Conservation (phyloP, 2,329 filamentous ascomycete genomes). For the Penicillium nordicum region DNA sequence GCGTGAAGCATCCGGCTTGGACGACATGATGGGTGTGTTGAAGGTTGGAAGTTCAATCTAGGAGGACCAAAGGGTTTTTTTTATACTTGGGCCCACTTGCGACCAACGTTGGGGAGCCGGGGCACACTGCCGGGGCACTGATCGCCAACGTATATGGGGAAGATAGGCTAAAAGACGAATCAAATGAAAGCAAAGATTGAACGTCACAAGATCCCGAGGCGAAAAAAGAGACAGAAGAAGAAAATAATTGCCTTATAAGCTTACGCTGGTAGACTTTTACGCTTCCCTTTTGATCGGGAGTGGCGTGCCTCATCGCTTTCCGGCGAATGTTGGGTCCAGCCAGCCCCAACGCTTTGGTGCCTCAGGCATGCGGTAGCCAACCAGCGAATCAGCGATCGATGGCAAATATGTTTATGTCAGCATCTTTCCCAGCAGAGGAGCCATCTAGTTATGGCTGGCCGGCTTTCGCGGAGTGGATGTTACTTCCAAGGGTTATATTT, state of each 20-base stretch:
- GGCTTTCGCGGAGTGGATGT: not conserved
- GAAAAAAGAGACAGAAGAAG: not conserved
- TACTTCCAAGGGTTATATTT: not conserved
- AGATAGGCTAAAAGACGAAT: conserved; percentile 15
- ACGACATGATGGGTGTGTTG: conserved; percentile 33
- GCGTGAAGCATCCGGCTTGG: conserved; percentile 34
- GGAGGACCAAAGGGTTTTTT: conserved; percentile 17
- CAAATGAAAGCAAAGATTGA: conserved; percentile 9
- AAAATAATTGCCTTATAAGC: conserved; percentile 2
- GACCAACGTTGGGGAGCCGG: conserved; percentile 25
- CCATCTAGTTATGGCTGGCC: not conserved
- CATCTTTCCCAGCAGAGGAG: not conserved
- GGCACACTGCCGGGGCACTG: conserved; percentile 18
- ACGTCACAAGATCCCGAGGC: conserved; percentile 32
- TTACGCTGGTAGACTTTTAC: conserved; percentile 5
- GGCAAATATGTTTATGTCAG: conserved; percentile 1
- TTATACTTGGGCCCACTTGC: conserved; percentile 25
- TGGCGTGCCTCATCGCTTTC: conserved; percentile 15
- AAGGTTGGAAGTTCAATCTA: conserved; percentile 7
- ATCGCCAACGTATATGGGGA: conserved; percentile 25
- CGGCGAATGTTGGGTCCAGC: conserved; percentile 28
- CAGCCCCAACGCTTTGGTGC: conserved; percentile 32
- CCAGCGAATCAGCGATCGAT: not conserved
- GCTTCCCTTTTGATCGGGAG: conserved; percentile 4
- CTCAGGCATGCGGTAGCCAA: conserved; percentile 4